A percentile compares a stretch with the other conserved stretches of the same genome.
These are phyloP conservation scores for Aspergillus bertholletiae DNA, from an alignment of 495 filamentous ascomycete species.

Conservation along the genomic window DNA sequence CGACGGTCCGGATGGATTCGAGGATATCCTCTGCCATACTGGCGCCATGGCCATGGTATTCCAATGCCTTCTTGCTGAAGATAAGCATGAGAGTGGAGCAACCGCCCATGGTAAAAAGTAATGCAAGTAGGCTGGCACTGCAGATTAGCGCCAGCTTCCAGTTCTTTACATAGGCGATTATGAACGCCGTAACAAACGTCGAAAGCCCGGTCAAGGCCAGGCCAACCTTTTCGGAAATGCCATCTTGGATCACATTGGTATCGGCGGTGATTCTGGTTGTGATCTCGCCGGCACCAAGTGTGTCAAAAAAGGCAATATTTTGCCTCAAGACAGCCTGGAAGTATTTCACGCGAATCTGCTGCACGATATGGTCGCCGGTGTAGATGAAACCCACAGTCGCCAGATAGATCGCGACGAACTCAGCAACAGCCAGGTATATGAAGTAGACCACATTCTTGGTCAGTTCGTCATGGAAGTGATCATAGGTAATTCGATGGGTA, in stretches of 20 bases:
- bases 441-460: conserved; percentile 75
- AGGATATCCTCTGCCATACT: conserved; percentile 94
- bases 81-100: conserved; percentile 70
- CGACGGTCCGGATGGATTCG: conserved; percentile 84
- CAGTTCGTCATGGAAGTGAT: conserved; percentile 58
- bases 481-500: conserved; percentile 36
- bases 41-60: conserved; percentile 75
- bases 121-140: conserved; percentile 67
- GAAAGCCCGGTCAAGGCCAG: conserved; percentile 68
- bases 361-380: conserved; percentile 81
- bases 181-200: conserved; percentile 82
- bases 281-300: conserved; percentile 85
- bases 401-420: conserved; percentile 77
- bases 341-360: conserved; percentile 80
- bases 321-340: conserved; percentile 79
- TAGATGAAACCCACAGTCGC: conserved; percentile 88
- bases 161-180: conserved; percentile 81
- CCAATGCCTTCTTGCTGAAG: conserved; percentile 69
- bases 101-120: conserved; percentile 67
- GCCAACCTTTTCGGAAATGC: conserved; percentile 83
- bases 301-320: conserved; percentile 92
- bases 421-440: conserved; percentile 79
- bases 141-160: conserved; percentile 84
- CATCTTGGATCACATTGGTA: conserved; percentile 83
- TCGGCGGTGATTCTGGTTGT: conserved; percentile 89